Evolutionary conservation across 768 basidiomycete species (phyloP), one percentile per base, ranked within the genome.

Genomic region (Phylloporus rhodoxanthus): DNA sequence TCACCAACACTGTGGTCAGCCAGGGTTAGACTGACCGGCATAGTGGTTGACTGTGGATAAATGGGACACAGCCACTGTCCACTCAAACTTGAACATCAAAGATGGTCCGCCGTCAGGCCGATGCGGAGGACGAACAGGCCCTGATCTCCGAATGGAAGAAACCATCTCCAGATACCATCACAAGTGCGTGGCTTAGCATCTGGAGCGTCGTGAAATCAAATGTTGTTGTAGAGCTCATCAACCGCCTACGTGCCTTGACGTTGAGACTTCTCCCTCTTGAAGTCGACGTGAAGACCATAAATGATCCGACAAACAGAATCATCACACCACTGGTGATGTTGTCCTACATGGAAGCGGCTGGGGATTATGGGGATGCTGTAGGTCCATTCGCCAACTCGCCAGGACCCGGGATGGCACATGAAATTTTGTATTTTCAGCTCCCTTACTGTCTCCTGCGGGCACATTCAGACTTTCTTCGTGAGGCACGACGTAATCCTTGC

Each of bases 311-410:
- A 0, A 88, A 85, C 65, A 79, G 89, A 50, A 75, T 93, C 44
- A 88, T 95, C 38, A 93, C 91, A 0, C 85, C 85, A 0, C 72
- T 75, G 44, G 88, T 95, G 39, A 78, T 97, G 50, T 71, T 73
- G 34, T 81, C 91, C 1, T 97, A 85, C 60, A 76, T 74, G 23
- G 79, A 78, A 43, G 85, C 90, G 20, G 93, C 87, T 8, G 94
- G 94, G 6, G 91, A 95, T 68, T 93, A 93, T 62, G 66, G 73
- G 15, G 88, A 92, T 61, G 87, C 89, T 21, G 90, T 93, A 60
- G 56, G 84, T 63, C 4, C 15, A 36, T 43, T 43, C 48, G 11
- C 26, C 37, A 23, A 39, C 44, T 17, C 17, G 9, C 38, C 14
- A 10, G 17, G 51, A 46, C 49, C 32, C 33, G 21, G 13, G 43